Conservation (phyloP, 257 asterid genomes). For the Capsicum rhomboideum region DNA sequence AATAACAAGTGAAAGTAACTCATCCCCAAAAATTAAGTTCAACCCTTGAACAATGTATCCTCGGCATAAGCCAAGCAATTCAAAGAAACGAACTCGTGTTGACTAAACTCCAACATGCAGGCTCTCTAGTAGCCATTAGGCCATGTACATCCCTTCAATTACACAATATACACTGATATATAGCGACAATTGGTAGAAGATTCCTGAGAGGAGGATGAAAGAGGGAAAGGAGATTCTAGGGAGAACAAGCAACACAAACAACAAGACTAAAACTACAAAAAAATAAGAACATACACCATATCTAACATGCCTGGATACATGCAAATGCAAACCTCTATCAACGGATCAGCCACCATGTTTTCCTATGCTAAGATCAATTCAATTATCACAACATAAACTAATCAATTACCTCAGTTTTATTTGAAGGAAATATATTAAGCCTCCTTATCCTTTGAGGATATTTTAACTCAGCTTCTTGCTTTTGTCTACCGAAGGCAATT, state of each 20-base stretch:
- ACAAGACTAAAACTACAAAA: neutral
- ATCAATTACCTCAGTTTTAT: conserved; percentile 73
- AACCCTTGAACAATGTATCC: neutral
- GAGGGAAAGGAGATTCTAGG: neutral
- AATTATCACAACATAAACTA: neutral
- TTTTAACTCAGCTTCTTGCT: conserved; percentile 84
- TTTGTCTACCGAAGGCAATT: conserved; percentile 64
- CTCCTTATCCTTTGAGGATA: conserved; percentile 88
- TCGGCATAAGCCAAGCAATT: neutral
- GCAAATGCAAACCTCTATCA: neutral
- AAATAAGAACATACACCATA: neutral
- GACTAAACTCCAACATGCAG: neutral
- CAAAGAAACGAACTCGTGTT: neutral
- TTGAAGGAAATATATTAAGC: conserved; percentile 85
- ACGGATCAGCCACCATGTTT: neutral
- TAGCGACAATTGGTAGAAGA: neutral
- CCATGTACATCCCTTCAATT: neutral
- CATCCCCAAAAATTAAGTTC: neutral
- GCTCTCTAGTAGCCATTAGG: neutral
- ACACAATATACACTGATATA: neutral
- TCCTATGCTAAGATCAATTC: neutral
- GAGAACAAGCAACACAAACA: neutral
- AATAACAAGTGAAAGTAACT: neutral
- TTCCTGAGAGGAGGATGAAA: neutral
- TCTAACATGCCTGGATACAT: neutral